Conservation (phyloP, 2,329 filamentous ascomycete species). For the Akanthomyces uredinophilus region DNA sequence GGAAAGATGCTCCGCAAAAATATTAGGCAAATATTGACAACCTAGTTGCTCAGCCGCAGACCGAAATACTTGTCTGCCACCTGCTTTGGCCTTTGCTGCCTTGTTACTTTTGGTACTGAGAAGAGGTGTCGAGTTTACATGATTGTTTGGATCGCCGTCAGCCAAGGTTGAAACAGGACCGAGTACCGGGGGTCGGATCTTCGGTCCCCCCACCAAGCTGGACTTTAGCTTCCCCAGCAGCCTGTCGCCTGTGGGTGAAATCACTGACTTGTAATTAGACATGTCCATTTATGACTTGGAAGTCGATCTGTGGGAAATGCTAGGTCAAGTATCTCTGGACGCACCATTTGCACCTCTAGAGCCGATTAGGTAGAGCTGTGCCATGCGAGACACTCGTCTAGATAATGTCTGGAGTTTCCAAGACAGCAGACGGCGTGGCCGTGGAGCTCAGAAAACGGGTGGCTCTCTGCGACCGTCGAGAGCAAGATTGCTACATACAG, state of each 20-base stretch:
- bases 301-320: no score
- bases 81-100: neutral
- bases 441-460: no score
- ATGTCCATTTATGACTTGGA: neutral
- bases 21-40: neutral
- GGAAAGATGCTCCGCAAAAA: neutral
- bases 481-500: no score
- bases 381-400: no score
- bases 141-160: neutral
- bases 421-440: no score
- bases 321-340: no score
- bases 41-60: neutral
- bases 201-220: conserved; percentile 6
- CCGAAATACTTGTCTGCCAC: neutral
- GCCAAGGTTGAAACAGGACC: neutral
- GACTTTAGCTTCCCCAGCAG: neutral
- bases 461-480: no score
- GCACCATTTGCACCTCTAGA: no score
- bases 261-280: neutral
- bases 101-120: neutral
- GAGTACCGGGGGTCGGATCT: neutral
- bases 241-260: neutral
- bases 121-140: no score
- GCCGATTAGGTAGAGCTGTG: no score
- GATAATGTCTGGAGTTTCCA: no score